Evolutionary conservation across 2,329 filamentous ascomycete species (phyloP).

Genomic region (Clathrospora elynae): DNA sequence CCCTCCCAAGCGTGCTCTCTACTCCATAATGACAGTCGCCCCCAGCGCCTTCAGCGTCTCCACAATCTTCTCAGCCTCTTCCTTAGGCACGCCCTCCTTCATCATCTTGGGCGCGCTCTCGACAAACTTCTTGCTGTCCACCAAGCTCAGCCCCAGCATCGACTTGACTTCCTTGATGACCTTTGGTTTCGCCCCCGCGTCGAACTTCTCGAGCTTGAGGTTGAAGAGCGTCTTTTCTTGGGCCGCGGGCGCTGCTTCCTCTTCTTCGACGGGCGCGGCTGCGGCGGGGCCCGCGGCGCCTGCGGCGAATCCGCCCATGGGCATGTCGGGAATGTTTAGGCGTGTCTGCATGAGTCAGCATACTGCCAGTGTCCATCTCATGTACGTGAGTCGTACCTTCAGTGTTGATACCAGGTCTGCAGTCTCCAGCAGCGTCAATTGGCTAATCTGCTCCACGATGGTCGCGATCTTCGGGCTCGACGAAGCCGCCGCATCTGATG

Average conservation of each 20-base stretch:
- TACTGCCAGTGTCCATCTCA: background rate
- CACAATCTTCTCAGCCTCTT: constrained; percentile 98
- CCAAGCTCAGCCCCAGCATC: constrained; percentile 90
- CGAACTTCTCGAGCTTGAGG: constrained; percentile 90
- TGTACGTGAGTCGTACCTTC: constrained; percentile 68
- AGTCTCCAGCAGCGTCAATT: constrained; percentile 96
- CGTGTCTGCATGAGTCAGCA: constrained; percentile 65
- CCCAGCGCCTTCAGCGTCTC: constrained; percentile 92
- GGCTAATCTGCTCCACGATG: constrained; percentile 98
- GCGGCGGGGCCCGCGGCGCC: constrained; percentile 60
- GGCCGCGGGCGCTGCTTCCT: constrained; percentile 84
- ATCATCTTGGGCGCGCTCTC: constrained; percentile 97
- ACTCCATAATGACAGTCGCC: constrained; percentile 90
- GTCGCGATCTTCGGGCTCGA: constrained; percentile 87
- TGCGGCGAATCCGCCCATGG: constrained; percentile 83
- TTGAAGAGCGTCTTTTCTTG: constrained; percentile 97
- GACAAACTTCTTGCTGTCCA: constrained; percentile 99
- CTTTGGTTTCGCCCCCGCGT: constrained; percentile 91
- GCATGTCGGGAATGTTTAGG: constrained; percentile 97
- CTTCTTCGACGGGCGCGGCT: constrained; percentile 71
- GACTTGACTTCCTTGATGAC: constrained; percentile 99
- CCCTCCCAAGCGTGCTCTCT: constrained; percentile 45
- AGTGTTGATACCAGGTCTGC: constrained; percentile 92
- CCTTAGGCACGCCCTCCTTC: constrained; percentile 99
- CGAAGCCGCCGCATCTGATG: constrained; percentile 71